phyloP scores from a whole-genome alignment of 371 early-diverging fungal genomes.

The Lichtheimia ornata region DNA sequence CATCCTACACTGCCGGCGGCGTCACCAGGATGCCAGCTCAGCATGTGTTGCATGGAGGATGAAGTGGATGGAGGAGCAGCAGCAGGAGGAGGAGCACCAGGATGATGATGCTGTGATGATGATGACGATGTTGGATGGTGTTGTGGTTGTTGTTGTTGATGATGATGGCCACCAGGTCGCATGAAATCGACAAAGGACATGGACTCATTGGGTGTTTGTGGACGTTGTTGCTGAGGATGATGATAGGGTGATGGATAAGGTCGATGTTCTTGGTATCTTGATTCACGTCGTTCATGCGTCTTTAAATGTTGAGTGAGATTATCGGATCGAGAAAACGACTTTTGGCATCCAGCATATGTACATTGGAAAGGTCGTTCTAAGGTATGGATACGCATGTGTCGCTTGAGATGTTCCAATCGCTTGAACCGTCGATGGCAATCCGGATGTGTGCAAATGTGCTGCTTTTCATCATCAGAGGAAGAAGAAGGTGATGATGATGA shows the following conservation, averaged over 20 bases:
- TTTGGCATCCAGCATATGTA: slow-evolving; percentile 67
- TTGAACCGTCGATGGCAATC: slow-evolving; percentile 66
- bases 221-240: not conserved
- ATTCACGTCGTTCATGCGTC: slow-evolving; percentile 50
- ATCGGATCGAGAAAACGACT: slow-evolving; percentile 81
- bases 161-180: slow-evolving; percentile 1
- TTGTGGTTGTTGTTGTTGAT: too few relatives aligned
- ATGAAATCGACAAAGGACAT: slow-evolving; percentile 7
- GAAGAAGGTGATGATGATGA: slow-evolving; percentile 3
- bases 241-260: not conserved
- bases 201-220: not conserved
- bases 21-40: slow-evolving; percentile 11
- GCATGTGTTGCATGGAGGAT: slow-evolving; percentile 9
- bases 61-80: not conserved
- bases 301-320: slow-evolving; percentile 65
- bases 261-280: slow-evolving; percentile 12
- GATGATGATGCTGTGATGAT: slow-evolving; percentile 6
- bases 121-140: too few relatives aligned
- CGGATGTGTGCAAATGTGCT: slow-evolving; percentile 57
- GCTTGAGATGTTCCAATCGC: slow-evolving; percentile 85
- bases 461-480: slow-evolving; percentile 28
- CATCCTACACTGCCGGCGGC: slow-evolving; percentile 5
- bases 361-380: slow-evolving; percentile 79
- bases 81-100: not conserved
- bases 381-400: slow-evolving; percentile 89